Conservation (phyloP, 768 basidiomycete genomes). For the Goffeauzyma gilvescens region DNA sequence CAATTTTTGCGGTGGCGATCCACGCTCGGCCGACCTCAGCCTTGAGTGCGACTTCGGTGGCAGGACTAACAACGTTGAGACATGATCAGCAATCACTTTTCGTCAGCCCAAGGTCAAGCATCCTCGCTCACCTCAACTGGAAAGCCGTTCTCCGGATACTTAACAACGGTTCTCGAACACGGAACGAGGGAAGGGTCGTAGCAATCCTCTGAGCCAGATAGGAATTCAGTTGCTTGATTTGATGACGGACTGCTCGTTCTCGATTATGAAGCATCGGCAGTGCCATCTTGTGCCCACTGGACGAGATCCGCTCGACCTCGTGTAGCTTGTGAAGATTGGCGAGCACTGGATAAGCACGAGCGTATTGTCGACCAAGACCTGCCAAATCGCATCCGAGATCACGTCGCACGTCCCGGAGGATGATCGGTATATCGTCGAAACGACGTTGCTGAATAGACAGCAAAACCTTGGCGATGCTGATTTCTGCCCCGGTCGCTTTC, state of each 20-base stretch:
- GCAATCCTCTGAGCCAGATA: constrained; percentile 50
- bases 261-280: constrained; percentile 1
- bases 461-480: constrained; percentile 59
- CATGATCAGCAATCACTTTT: background rate
- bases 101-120: background rate
- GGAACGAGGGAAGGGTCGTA: constrained; percentile 67
- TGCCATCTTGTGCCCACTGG: constrained; percentile 3
- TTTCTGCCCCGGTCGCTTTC: constrained; percentile 37
- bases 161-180: constrained; percentile 66
- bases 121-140: constrained; percentile 38
- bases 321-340: constrained; percentile 68
- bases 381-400: constrained; percentile 61
- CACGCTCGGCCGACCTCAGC: constrained; percentile 63
- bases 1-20: constrained; percentile 86
- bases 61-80: constrained; percentile 18
- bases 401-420: constrained; percentile 39
- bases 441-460: constrained; percentile 54
- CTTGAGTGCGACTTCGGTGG: constrained; percentile 29
- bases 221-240: constrained; percentile 36
- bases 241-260: background rate
- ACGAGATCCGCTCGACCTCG: constrained; percentile 49
- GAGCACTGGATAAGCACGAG: constrained; percentile 67
- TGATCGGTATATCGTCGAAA: constrained; percentile 37
- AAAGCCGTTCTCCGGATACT: constrained; percentile 79
- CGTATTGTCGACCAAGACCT: constrained; percentile 62